Evolutionary conservation across 176 grass and related monocot genomes (phyloP).

Genomic region (Zea luxurians): DNA sequence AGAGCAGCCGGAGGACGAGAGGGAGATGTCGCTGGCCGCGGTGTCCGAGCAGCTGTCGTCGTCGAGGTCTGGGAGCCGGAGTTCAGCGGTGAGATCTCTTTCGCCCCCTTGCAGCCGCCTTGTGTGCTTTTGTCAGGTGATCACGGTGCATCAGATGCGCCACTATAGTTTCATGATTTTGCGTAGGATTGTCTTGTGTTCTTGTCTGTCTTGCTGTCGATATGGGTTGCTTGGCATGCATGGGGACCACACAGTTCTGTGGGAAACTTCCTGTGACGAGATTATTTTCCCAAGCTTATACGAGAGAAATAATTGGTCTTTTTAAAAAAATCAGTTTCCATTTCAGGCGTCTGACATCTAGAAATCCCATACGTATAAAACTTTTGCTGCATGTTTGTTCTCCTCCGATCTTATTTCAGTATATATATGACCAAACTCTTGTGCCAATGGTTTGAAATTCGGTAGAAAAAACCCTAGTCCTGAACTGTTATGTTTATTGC

Average conservation of each 20-base stretch:
- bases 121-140: not conserved
- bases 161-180: not conserved
- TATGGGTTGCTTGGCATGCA: not conserved
- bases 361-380: not conserved
- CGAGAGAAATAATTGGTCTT: not conserved
- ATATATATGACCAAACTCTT: not conserved
- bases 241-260: not conserved
- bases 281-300: not conserved
- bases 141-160: not conserved
- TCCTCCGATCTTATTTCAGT: not conserved
- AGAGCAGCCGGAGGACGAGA: not conserved
- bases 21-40: conserved; percentile 1
- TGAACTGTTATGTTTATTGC: not conserved
- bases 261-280: not conserved
- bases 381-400: not conserved
- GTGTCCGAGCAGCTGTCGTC: conserved; percentile 10
- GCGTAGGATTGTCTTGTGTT: conserved; percentile 9
- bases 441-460: not conserved
- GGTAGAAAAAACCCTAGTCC: not conserved
- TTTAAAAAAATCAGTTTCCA: not conserved
- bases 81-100: conserved; percentile 24
- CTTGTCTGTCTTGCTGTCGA: not conserved
- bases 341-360: not conserved
- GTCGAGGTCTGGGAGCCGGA: conserved; percentile 26
- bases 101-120: not conserved